Conservation (phyloP, 441 rosid species). For the Euphorbia celastroides region DNA sequence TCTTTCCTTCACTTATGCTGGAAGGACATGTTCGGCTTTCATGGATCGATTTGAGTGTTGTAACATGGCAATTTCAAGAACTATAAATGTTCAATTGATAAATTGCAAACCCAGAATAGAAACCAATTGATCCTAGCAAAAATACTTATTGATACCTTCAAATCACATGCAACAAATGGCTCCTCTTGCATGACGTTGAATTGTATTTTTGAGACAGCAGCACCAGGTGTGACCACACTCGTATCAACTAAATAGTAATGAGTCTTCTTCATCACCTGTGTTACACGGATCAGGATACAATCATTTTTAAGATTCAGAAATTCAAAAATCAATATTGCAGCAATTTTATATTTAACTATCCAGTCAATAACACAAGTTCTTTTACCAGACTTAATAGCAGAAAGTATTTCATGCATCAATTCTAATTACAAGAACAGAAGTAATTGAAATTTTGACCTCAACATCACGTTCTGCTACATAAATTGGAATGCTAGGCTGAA, state of each 20-base stretch:
- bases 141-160: constrained; percentile 41
- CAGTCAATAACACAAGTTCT: neutral
- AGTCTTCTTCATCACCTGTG: constrained; percentile 95
- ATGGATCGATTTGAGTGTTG: neutral
- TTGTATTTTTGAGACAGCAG: constrained; percentile 83
- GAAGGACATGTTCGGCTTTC: too few species aligned
- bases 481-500: constrained; percentile 74
- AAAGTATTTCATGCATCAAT: constrained; percentile 5
- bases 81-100: neutral
- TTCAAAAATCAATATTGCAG: constrained; percentile 1
- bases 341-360: neutral
- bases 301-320: constrained; percentile 14
- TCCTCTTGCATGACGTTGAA: constrained; percentile 71
- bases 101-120: neutral
- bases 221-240: constrained; percentile 71
- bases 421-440: neutral
- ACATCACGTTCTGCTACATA: constrained; percentile 76
- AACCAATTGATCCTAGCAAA: neutral
- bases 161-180: constrained; percentile 62
- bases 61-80: too few species aligned
- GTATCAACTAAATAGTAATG: constrained; percentile 92
- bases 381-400: neutral
- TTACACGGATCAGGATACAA: constrained; percentile 13
- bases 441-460: constrained; percentile 39
- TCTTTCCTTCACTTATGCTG: neutral